Percentiles rank a stretch among this genome's conserved stretches.
Evolutionary conservation across 2,329 filamentous ascomycete genomes (phyloP).

Genomic region (Diaporthe sp.): DNA sequence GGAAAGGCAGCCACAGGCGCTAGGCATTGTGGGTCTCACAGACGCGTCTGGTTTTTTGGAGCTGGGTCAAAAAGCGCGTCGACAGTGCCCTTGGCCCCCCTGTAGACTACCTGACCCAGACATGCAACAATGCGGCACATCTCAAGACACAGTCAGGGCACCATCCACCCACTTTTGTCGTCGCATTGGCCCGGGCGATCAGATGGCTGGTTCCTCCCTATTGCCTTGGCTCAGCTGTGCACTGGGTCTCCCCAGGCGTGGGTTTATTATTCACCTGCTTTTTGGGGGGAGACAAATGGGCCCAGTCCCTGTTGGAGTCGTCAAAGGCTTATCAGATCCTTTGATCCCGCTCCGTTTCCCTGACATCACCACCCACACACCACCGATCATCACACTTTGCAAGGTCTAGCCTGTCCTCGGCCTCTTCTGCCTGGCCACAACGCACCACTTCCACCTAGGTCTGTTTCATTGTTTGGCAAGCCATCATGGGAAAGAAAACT

Average conservation of each 20-base stretch:
- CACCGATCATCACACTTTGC: conserved; percentile 17
- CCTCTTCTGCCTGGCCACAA: conserved; percentile 3
- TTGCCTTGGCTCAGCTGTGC: conserved; percentile 23
- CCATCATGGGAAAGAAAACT: not conserved
- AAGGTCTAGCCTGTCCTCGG: conserved; percentile 29
- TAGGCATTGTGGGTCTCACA: conserved; percentile 32
- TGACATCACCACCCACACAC: conserved; percentile 33
- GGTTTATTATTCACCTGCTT: not conserved
- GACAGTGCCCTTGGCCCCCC: conserved; percentile 14
- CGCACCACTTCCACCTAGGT: not conserved
- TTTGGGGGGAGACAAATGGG: not conserved
- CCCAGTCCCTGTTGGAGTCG: conserved; percentile 23
- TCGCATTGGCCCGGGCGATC: conserved; percentile 17
- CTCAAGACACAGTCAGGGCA: conserved; percentile 32
- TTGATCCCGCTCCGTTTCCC: conserved; percentile 27
- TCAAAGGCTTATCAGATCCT: conserved; percentile 35
- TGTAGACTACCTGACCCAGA: not conserved
- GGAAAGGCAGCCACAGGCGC: conserved; percentile 27
- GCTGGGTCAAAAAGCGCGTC: conserved; percentile 34
- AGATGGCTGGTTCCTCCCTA: conserved; percentile 16
- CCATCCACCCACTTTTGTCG: conserved; percentile 29
- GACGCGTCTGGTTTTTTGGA: conserved; percentile 36
- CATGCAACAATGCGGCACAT: conserved; percentile 32
- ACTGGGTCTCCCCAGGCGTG: conserved; percentile 2
- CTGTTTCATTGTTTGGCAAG: not conserved